phyloP scores from a whole-genome alignment of 2,329 filamentous ascomycete genomes.

The Beauveria bassiana region DNA sequence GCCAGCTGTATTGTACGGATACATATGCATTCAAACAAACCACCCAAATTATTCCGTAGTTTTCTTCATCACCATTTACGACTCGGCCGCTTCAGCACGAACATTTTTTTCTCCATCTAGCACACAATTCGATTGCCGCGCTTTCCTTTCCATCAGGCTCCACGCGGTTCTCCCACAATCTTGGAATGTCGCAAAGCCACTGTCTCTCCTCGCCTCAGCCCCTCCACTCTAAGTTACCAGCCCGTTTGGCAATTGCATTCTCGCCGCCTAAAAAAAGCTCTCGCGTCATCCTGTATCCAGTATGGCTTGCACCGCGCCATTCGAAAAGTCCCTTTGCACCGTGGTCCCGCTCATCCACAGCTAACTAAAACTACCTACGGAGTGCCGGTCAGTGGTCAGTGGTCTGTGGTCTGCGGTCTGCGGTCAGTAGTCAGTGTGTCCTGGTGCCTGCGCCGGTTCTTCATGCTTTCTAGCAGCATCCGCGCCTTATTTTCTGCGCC shows the following conservation, averaged over 20 bases:
- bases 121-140: neutral
- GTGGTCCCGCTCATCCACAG: neutral
- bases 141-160: neutral
- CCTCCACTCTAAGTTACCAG: neutral
- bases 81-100: neutral
- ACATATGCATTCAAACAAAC: neutral
- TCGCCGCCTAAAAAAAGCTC: slow-evolving; percentile 3
- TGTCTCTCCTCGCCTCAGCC: neutral
- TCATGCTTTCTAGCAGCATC: neutral
- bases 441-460: no score
- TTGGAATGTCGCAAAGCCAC: slow-evolving; percentile 8
- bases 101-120: neutral
- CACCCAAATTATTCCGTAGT: neutral
- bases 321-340: neutral
- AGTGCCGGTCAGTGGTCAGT: no score
- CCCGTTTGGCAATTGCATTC: neutral
- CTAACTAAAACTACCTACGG: neutral
- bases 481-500: neutral
- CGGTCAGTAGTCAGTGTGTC: no score
- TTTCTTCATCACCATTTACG: neutral
- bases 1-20: neutral
- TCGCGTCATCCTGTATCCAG: slow-evolving; percentile 2
- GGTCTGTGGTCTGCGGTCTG: no score
- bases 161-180: neutral
- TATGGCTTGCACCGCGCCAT: neutral